phyloP scores from a whole-genome alignment of 768 basidiomycete genomes.

The Udeniomyces megalosporus region DNA sequence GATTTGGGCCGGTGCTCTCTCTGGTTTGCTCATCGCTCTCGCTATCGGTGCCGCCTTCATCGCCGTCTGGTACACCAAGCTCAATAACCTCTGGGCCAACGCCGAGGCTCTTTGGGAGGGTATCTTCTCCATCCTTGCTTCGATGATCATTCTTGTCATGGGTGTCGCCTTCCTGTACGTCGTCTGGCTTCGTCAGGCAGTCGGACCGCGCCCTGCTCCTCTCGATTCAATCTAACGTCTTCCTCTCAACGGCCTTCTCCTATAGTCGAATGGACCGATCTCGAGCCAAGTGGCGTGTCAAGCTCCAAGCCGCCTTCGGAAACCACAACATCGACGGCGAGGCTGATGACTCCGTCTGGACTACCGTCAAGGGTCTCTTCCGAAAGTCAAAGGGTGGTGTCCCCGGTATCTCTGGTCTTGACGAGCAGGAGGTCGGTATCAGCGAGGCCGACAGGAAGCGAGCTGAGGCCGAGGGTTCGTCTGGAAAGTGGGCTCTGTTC shows the following conservation, averaged over 20 bases:
- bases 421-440: conserved; percentile 15
- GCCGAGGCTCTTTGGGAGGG: conserved; percentile 87
- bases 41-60: conserved; percentile 66
- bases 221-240: background rate
- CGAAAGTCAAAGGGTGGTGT: background rate
- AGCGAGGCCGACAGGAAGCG: background rate
- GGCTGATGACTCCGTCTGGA: background rate
- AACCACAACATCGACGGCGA: conserved; percentile 21
- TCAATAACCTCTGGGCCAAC: conserved; percentile 63
- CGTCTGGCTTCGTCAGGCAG: conserved; percentile 30
- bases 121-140: conserved; percentile 33
- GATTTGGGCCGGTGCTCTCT: conserved; percentile 58
- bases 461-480: conserved; percentile 33
- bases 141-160: conserved; percentile 77
- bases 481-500: conserved; percentile 68
- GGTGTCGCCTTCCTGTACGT: conserved; percentile 75
- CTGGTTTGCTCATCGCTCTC: conserved; percentile 28
- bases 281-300: conserved; percentile 84
- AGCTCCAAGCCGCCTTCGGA: conserved; percentile 61
- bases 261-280: conserved; percentile 63
- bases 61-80: conserved; percentile 85
- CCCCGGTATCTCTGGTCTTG: background rate
- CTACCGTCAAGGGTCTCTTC: background rate
- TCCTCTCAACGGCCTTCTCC: background rate
- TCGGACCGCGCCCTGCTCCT: background rate